Evolutionary conservation across 352 stramenopile species (phyloP), one percentile per base, ranked within the genome.

Genomic region (Pythium plurisporium): DNA sequence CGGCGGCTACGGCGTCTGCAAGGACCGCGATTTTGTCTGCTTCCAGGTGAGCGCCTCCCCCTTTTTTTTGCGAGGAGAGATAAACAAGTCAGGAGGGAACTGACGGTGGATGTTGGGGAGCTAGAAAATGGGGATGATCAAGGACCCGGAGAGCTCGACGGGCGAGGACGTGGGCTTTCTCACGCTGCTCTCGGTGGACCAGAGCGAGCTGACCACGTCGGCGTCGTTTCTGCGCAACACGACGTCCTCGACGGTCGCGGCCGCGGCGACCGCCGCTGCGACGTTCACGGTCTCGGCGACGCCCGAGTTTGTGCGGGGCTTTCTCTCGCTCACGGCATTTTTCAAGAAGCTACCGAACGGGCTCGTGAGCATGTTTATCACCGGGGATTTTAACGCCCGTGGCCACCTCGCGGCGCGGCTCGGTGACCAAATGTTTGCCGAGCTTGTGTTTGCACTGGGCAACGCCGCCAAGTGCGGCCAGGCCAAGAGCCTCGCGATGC

Each of bases 141-240:
- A 59, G 23, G 58, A 65, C 30, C 58, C 58, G 9, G 58, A 65
- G 20, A 30, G 38, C 47, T 10, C 43, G 1, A 50, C 25, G 5
- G 75, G 77, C n/a, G 71, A 87, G 41, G 79, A 89, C 14, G 58
- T 89, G 37, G 82, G 79, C 17, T 88, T 79, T 52, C 51, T 91
- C 42, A 79, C 86, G 42, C 55, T 89, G 41, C 79, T 88, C 30
- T 89, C 82, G 2, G 79, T 91, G 44, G 79, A 91, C 41, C 49
- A 65, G 36, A 57, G 38, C 40, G 50, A 62, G 12, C 34, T 20
- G 23, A 23, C 50, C 9, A 14, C 30, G 42, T 27, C 42, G 3
- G n/a, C n/a, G n/a, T 27, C 22, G 4, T 33, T 19, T 5, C 12
- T 5, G 8, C 29, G 40, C n/a, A 17, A n/a, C 26, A 15, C 23